Base-by-base conservation (phyloP, 768 basidiomycete genomes). In the Amyloporia xantha region DNA sequence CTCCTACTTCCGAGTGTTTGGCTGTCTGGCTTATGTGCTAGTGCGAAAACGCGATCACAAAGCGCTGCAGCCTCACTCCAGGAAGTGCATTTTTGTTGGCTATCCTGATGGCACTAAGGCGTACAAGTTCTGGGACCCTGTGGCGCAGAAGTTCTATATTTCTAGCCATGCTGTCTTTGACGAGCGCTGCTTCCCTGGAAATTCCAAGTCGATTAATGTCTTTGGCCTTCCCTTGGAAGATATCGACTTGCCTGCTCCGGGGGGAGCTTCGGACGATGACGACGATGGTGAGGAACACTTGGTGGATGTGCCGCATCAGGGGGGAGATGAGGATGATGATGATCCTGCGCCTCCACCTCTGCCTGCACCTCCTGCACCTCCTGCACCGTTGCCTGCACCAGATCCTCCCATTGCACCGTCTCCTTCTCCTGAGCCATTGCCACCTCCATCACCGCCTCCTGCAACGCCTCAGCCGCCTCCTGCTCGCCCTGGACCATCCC, bases 1-100 rank as follows among this genome's bases (percentile, higher is more conserved):
- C 19, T 38, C 55, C 0, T 58, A 69, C 53, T 59, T 74, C 20
- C 55, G 65, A 5, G 62, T 68, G 17, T 73, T 62, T 42, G 69
- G 72, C 2, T 72, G 69, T 43, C 54, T 53, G 36, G 68, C 68
- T 15, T 73, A 70, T 60, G 71, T 69, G 24, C 63, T 60, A 45
- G 56, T 70, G 5, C 64, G 62, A 45, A 66, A 65, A 47, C 62
- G 72, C 47, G 63, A 71, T 54, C 47, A 63, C 11, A 62, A 55
- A 33, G 54, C 42, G 1, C 51, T 61, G 38, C 42, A 51, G 37
- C 36, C 53, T 2, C 56, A 63, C 40, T 51, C 54, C 25, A 27
- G 53, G 25, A 65, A 69, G 55, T 72, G 72, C 47, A 47, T 68
- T 1, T 68, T 71, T 30, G 61, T 38, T 15, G 42, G 43, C 42